phyloP scores from a whole-genome alignment of 1,139 yeast species.

The Torulaspora globosa region DNA sequence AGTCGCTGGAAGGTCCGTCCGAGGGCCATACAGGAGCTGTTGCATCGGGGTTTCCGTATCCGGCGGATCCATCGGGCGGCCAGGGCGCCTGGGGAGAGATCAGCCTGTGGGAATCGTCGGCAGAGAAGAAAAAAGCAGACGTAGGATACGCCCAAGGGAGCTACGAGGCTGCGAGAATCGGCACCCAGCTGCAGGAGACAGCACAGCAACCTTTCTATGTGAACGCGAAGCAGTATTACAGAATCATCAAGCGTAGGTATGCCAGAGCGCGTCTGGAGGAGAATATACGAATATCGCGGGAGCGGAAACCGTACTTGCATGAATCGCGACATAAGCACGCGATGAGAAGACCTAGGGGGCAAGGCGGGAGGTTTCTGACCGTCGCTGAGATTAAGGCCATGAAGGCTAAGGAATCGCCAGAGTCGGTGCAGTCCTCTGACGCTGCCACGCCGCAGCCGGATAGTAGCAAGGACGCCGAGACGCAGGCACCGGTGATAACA shows the following conservation, averaged over 20 bases:
- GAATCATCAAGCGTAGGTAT: constrained; percentile 85
- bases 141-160: not conserved
- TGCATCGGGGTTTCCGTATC: not conserved
- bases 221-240: constrained; percentile 94
- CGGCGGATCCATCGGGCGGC: not conserved
- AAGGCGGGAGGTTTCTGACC: constrained; percentile 93
- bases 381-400: constrained; percentile 86
- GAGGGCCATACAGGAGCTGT: not conserved
- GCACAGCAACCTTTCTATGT: constrained; percentile 91
- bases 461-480: constrained; percentile 1
- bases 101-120: not conserved
- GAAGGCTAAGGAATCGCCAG: constrained; percentile 50
- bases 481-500: constrained; percentile 9
- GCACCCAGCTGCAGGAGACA: constrained; percentile 7
- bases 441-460: constrained; percentile 7
- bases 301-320: constrained; percentile 90
- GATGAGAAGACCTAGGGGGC: constrained; percentile 98
- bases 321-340: constrained; percentile 99
- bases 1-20: not conserved
- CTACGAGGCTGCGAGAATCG: constrained; percentile 4
- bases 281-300: constrained; percentile 77
- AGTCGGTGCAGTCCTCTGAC: constrained; percentile 9
- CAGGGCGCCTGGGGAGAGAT: constrained; percentile 1
- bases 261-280: constrained; percentile 95
- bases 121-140: constrained; percentile 1